Base-by-base conservation (phyloP, 805 yeast species). In the Sugiyamaella boreocaroliniensis region DNA sequence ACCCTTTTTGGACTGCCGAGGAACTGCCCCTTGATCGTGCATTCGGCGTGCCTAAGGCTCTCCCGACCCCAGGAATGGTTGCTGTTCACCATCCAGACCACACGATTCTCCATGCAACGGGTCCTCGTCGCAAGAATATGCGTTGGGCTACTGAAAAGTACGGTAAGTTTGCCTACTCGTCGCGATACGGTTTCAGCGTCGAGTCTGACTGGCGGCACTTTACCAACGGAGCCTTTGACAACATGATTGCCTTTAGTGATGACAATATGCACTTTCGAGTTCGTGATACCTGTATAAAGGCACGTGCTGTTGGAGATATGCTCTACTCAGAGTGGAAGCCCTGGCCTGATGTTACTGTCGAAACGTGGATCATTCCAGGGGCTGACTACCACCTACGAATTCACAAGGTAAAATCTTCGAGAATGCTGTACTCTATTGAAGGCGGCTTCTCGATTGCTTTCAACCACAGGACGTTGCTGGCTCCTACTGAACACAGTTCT, bases 131-230 rank as follows among this genome's bases (percentile, higher is more conserved):
- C 32, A 40, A 26, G 18, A 45, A 32, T n/a, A 26, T 43, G 49
- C 51, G 53, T n/a, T 46, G 41, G 20, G 43, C 43, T 10, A 50
- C 58, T 14, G 63, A 56, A 26, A 61, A 61, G 50, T 61, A 61
- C 56, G 48, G 58, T 52, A 61, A 61, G 50, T 61, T 61, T 50
- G 64, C 62, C n/a, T 61, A 61, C 45, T 58, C 62, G 11, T 42
- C 61, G 1, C 26, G 55, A 18, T 61, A 59, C 46, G 64, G 60
- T 8, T 59, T 61, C 49, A 52, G 61, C 26, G 51, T 61, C 16
- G 56, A 61, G 45, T 47, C 51, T 32, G 52, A 52, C 20, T 29
- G 15, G 15, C 47, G 50, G 1, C 15, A 45, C 15, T 54, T 58
- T 19, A 16, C 48, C 5, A 51, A 48, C 26, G 52, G 58, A 40